These are phyloP conservation scores for Coriolopsis trogii DNA, from an alignment of 1,284 basidiomycete species.

Conservation along the genomic window DNA sequence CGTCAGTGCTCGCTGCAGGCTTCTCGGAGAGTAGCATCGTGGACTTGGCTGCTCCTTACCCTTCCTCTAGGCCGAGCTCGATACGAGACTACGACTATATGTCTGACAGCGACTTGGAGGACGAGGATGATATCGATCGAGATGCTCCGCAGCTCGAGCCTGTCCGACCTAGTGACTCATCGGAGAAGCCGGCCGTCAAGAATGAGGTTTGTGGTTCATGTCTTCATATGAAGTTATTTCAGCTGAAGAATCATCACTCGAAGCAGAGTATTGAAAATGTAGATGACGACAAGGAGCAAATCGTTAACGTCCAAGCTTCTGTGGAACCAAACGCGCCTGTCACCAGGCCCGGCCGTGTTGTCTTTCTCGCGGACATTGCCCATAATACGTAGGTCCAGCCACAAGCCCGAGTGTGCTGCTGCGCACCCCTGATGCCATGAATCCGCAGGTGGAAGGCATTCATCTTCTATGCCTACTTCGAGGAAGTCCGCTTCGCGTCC, in stretches of 20 bases:
- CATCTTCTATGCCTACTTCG: slow-evolving; percentile 26
- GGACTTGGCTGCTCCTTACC: slow-evolving; percentile 18
- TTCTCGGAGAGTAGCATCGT: slow-evolving; percentile 21
- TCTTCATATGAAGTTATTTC: too few species aligned
- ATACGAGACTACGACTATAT: slow-evolving; percentile 22
- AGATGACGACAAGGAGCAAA: too few species aligned
- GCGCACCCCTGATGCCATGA: neutral
- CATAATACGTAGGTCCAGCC: slow-evolving; percentile 21
- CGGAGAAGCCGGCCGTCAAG: too few species aligned
- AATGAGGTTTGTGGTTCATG: too few species aligned
- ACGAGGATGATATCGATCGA: slow-evolving; percentile 7
- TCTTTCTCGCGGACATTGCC: slow-evolving; percentile 25
- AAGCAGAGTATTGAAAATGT: too few species aligned
- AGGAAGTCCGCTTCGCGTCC: slow-evolving; percentile 22
- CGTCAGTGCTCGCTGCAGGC: slow-evolving; percentile 19
- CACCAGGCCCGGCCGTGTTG: slow-evolving; percentile 4
- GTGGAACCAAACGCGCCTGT: neutral
- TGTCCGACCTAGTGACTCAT: too few species aligned
- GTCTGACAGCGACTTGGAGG: slow-evolving; percentile 31
- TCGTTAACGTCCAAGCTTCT: too few species aligned
- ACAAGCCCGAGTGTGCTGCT: neutral
- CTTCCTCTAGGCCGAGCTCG: neutral
- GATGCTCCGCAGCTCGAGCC: neutral
- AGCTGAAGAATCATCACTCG: too few species aligned
- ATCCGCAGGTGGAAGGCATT: slow-evolving; percentile 25